Evolutionary conservation across 805 yeast genomes (phyloP).

Genomic region (Millerozyma miso): DNA sequence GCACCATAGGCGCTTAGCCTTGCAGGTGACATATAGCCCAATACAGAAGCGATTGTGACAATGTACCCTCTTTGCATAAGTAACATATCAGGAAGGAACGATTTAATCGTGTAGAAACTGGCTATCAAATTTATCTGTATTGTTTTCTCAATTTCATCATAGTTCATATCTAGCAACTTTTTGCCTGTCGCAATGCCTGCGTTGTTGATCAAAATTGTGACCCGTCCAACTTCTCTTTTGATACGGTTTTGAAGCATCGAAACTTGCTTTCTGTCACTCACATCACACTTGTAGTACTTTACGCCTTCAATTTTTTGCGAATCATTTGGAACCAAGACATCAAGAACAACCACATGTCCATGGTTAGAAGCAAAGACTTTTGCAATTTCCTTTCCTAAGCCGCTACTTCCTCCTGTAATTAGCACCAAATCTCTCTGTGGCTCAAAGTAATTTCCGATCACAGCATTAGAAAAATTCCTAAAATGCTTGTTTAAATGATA

Average conservation of each 20-base stretch:
- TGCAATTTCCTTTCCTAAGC: slow-evolving; percentile 70
- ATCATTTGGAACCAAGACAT: slow-evolving; percentile 42
- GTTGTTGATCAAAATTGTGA: slow-evolving; percentile 74
- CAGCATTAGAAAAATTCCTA: slow-evolving; percentile 27
- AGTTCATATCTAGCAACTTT: slow-evolving; percentile 48
- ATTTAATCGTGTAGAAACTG: slow-evolving; percentile 63
- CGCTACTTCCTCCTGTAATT: slow-evolving; percentile 81
- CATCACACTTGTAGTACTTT: slow-evolving; percentile 64
- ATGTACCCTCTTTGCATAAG: slow-evolving; percentile 61
- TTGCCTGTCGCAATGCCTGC: slow-evolving; percentile 74
- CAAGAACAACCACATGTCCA: slow-evolving; percentile 62
- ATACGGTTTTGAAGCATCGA: slow-evolving; percentile 37
- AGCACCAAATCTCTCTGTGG: slow-evolving; percentile 57
- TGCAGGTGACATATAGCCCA: slow-evolving; percentile 85
- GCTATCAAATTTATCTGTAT: slow-evolving; percentile 68
- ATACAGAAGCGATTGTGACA: slow-evolving; percentile 76
- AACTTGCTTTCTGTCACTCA: slow-evolving; percentile 50
- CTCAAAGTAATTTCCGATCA: slow-evolving; percentile 52
- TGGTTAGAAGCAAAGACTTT: slow-evolving; percentile 37
- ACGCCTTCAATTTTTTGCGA: slow-evolving; percentile 38
- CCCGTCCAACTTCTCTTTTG: slow-evolving; percentile 47
- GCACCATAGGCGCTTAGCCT: slow-evolving; percentile 83
- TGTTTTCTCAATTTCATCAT: slow-evolving; percentile 57
- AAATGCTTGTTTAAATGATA: slow-evolving; percentile 17
- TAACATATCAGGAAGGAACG: slow-evolving; percentile 73